Evolutionary conservation across 2,329 filamentous ascomycete species (phyloP).

Genomic region (Pseudogymnoascus sp.): DNA sequence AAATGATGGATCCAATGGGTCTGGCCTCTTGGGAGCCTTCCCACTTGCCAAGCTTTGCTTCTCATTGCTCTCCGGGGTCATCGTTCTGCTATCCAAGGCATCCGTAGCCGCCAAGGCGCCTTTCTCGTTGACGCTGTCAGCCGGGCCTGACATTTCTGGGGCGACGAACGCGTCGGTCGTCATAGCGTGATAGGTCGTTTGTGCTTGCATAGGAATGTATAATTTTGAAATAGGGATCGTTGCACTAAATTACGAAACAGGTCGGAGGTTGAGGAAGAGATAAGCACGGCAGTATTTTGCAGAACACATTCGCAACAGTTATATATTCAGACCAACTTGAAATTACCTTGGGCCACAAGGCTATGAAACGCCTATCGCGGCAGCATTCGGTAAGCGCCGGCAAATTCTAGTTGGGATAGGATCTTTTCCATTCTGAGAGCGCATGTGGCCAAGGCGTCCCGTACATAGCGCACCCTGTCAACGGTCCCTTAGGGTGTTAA

Average conservation of each 20-base stretch:
- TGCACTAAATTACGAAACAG: neutral
- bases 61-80: neutral
- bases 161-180: neutral
- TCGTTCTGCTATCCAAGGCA: neutral
- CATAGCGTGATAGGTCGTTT: neutral
- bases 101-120: neutral
- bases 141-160: neutral
- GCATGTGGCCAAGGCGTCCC: neutral
- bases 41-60: neutral
- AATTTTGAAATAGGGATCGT: neutral
- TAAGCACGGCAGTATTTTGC: neutral
- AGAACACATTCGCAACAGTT: neutral
- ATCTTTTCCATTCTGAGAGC: neutral
- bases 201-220: neutral
- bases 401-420: neutral
- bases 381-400: slow-evolving; percentile 3
- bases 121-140: slow-evolving; percentile 8
- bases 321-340: neutral
- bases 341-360: neutral
- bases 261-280: neutral
- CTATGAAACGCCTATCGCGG: neutral
- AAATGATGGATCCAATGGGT: neutral
- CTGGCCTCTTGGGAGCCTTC: neutral
- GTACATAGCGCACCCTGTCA: neutral
- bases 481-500: neutral